These are phyloP conservation scores for Solanum raphanifolium DNA, from an alignment of 257 asterid genomes.

Conservation along the genomic window DNA sequence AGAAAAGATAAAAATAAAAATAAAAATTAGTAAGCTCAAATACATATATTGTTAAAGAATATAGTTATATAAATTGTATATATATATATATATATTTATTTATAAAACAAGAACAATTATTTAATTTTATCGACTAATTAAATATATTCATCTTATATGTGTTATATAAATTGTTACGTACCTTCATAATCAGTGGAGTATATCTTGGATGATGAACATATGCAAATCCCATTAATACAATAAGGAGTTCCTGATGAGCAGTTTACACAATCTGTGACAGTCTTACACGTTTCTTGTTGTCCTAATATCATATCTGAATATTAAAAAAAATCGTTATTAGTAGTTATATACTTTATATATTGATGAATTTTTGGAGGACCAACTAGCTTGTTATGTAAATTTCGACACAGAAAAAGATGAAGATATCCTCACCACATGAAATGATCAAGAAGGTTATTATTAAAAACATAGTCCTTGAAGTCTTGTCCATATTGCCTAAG, in stretches of 20 bases:
- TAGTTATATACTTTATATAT: too few relatives aligned
- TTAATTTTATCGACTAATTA: not conserved
- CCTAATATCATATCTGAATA: not conserved
- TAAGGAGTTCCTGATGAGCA: fast-evolving
- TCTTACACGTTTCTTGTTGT: not conserved
- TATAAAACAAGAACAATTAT: not conserved
- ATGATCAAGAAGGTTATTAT: not conserved
- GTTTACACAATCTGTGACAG: not conserved
- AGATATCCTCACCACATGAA: not conserved
- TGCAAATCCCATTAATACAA: not conserved
- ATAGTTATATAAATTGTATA: not conserved
- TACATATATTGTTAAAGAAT: not conserved
- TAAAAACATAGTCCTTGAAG: not conserved
- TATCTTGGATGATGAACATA: not conserved
- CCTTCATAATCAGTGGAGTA: not conserved
- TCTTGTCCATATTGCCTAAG: not conserved
- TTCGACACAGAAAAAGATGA: not conserved
- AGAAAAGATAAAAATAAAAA: not conserved
- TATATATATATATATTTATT: too few relatives aligned
- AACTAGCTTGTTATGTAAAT: not conserved
- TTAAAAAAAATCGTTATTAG: too few relatives aligned
- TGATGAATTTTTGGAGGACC: not conserved
- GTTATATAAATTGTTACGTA: not conserved
- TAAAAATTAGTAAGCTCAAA: not conserved
- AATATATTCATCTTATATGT: not conserved